Evolutionary conservation across 441 rosid species (phyloP).

Genomic region (Metrosideros polymorpha): DNA sequence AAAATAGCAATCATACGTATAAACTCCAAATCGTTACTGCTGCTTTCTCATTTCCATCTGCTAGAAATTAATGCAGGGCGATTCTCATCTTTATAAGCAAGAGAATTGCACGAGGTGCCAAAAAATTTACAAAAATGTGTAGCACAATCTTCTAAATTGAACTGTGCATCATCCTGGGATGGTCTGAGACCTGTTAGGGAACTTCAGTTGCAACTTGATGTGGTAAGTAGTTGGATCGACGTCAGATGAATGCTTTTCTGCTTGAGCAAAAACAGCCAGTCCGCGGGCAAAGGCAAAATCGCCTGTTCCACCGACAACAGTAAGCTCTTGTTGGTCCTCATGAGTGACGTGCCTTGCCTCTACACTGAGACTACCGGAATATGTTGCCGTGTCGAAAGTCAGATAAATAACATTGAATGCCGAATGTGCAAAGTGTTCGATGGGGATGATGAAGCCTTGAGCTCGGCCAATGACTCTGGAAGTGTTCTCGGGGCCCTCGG

Average conservation of each 20-base stretch:
- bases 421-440: conserved; percentile 47
- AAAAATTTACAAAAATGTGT: not conserved
- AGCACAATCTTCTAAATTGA: not conserved
- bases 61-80: not conserved
- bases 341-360: conserved; percentile 32
- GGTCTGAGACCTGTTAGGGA: conserved; percentile 39
- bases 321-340: conserved; percentile 27
- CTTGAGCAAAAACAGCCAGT: conserved; percentile 38
- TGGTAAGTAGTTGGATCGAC: conserved; percentile 32
- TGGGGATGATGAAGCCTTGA: conserved; percentile 67
- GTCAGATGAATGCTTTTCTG: not conserved
- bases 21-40: not conserved
- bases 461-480: conserved; percentile 63
- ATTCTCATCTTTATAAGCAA: not conserved
- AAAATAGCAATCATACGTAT: not conserved
- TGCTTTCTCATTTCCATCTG: not conserved
- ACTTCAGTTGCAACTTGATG: conserved; percentile 58
- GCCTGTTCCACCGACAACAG: conserved; percentile 75
- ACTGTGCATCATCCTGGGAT: conserved; percentile 25
- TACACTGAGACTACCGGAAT: conserved; percentile 55
- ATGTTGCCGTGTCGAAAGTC: conserved; percentile 43
- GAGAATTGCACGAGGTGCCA: not conserved
- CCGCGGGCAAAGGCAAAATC: conserved; percentile 81
- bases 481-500: conserved; percentile 59
- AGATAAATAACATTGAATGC: conserved; percentile 61